These are phyloP conservation scores for Aspergillus cejpii DNA, from an alignment of 2,329 filamentous ascomycete genomes.

Conservation along the genomic window DNA sequence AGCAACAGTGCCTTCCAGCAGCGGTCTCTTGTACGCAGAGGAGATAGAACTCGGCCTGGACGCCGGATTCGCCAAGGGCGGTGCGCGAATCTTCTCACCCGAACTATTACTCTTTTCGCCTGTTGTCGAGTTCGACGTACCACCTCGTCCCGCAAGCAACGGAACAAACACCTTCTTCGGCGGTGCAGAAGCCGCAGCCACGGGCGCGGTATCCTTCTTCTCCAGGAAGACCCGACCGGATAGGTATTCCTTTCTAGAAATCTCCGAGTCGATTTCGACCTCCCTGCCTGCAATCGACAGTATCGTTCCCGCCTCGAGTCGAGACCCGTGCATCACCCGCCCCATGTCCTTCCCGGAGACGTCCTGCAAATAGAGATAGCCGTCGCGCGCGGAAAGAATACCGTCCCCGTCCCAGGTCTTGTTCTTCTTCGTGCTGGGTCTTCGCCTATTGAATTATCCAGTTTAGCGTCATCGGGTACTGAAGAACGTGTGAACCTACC, in stretches of 20 bases:
- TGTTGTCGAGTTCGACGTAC: constrained; percentile 6
- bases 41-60: constrained; percentile 41
- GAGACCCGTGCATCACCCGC: constrained; percentile 49
- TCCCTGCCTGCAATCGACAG: constrained; percentile 62
- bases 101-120: constrained; percentile 12
- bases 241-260: constrained; percentile 55
- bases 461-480: not conserved
- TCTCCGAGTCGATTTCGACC: constrained; percentile 58
- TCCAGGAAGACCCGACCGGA: constrained; percentile 26
- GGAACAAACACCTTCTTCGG: constrained; percentile 19
- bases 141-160: constrained; percentile 7
- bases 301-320: constrained; percentile 53
- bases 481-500: constrained; percentile 34
- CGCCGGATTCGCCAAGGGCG: constrained; percentile 25
- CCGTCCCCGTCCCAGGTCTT: constrained; percentile 74
- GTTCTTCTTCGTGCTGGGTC: constrained; percentile 64
- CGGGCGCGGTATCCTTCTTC: constrained; percentile 20
- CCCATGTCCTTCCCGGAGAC: constrained; percentile 59
- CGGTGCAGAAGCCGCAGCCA: constrained; percentile 8
- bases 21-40: constrained; percentile 55
- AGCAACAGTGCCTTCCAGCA: constrained; percentile 49
- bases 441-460: constrained; percentile 48
- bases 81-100: constrained; percentile 9
- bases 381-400: constrained; percentile 52
- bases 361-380: constrained; percentile 56